Conservation (phyloP, 345 rosid species). For the sweet orange (Citrus sinensis) region DVS_A1.0 CM039163.1:45375001-45375500, state of each 20-base stretch:
- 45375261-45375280: slow-evolving; percentile 30
- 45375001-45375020: background rate
- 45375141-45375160: slow-evolving; percentile 97
- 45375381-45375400: background rate
- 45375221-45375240: background rate
- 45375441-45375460: background rate
- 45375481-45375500: background rate
- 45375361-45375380: slow-evolving; percentile 12
- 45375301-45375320: slow-evolving; percentile 95
- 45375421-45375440: background rate
- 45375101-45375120: slow-evolving; percentile 95
- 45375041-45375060: slow-evolving; percentile 60
- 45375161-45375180: slow-evolving; percentile 72
- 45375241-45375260: background rate
- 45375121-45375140: slow-evolving; percentile 93
- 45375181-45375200: slow-evolving; percentile 13
- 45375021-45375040: slow-evolving; percentile 77
- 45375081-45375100: slow-evolving; percentile 98
- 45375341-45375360: slow-evolving; percentile 58
- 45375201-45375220: slow-evolving; percentile 16
- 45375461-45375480: slow-evolving; percentile 3
- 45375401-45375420: background rate
- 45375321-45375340: slow-evolving; percentile 93
- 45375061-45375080: slow-evolving; percentile 59
- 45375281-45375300: slow-evolving; percentile 97